Base-by-base conservation (phyloP, 495 filamentous ascomycete genomes). In the Amorphotheca resinae region DNA sequence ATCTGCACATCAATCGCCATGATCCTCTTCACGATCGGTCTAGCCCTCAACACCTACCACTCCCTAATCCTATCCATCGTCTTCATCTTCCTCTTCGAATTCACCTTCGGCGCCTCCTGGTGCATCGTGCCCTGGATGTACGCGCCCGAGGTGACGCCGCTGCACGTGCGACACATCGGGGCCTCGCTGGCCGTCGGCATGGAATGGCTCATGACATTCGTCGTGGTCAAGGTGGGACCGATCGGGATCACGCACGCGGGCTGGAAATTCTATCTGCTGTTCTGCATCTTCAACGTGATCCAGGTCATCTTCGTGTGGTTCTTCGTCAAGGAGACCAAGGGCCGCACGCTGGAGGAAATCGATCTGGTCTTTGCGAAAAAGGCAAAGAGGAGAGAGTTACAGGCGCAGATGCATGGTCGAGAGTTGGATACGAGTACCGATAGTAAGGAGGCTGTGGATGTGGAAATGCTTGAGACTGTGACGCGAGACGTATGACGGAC, bases 91-190 rank as follows among this genome's bases (percentile, higher is more conserved):
- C 47, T 86, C 14, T 86, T 84, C 52, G 68, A 61, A 32, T 73
- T 68, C 12, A 82, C 82, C 53, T 87, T 84, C 59, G 80, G 77
- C 1, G 78, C 80, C 2, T 84, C 84, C 20, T 82, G 86, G 54
- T 85, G 85, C 0, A 85, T 85, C 4, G 84, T 89, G 0, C 83
- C 85, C 2, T 89, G 85, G 51, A 79, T 80, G 5, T 86, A 88
- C 60, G 76, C 73, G 11, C 82, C 83, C 33, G 83, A 88, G 55
- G 83, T 82, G 0, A 86, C 79, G 57, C 83, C 83, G 0, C 65
- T 86, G 0, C 79, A 72, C 2, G 79, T 84, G 56, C 73, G 82
- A 44, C 79, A 84, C 49, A 65, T 82, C 9, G 82, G 82, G 41
- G 86, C 86, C 82, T 70, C 68, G 1, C 79, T 77, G 62, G 70